phyloP scores from a whole-genome alignment of 192 early-diverging fungal genomes.

The Dissophora ornata region DNA sequence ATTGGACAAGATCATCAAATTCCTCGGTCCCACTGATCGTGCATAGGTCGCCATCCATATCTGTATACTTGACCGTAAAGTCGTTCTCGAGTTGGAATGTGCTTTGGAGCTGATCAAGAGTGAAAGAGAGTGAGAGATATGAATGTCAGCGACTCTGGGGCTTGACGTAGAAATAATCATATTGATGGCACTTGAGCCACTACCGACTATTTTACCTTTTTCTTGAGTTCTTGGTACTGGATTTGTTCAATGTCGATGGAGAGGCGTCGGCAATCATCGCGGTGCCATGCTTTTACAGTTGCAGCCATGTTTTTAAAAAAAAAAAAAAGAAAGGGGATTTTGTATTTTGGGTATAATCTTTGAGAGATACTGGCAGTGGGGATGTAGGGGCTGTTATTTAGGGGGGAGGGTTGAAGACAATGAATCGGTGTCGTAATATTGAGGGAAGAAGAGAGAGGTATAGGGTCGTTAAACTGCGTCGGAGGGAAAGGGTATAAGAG shows the following conservation, averaged over 20 bases:
- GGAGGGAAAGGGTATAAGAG: not conserved
- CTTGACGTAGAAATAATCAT: too few relatives aligned
- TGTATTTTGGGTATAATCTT: not conserved
- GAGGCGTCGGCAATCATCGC: slow-evolving; percentile 47
- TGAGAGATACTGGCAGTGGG: not conserved
- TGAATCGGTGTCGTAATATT: too few relatives aligned
- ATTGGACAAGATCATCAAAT: slow-evolving; percentile 47
- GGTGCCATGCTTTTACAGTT: slow-evolving; percentile 52
- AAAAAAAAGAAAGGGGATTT: not conserved
- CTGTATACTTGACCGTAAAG: slow-evolving; percentile 51
- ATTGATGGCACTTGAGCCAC: too few relatives aligned
- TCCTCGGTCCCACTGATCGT: slow-evolving; percentile 43
- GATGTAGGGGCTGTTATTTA: not conserved
- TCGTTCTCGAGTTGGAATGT: slow-evolving; percentile 50
- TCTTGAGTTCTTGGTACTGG: slow-evolving; percentile 50
- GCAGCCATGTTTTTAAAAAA: slow-evolving; percentile 27
- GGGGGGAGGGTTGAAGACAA: too few relatives aligned
- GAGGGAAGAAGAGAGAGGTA: too few relatives aligned
- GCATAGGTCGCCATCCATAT: slow-evolving; percentile 48
- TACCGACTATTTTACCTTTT: too few relatives aligned
- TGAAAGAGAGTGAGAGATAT: not conserved
- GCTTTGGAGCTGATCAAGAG: slow-evolving; percentile 28
- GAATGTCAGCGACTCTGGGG: too few relatives aligned
- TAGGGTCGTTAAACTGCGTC: slow-evolving; percentile 1
- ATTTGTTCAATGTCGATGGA: slow-evolving; percentile 51